These are phyloP conservation scores for Rhinocladiella similis DNA, from an alignment of 2,329 filamentous ascomycete species.

Conservation along the genomic window DNA sequence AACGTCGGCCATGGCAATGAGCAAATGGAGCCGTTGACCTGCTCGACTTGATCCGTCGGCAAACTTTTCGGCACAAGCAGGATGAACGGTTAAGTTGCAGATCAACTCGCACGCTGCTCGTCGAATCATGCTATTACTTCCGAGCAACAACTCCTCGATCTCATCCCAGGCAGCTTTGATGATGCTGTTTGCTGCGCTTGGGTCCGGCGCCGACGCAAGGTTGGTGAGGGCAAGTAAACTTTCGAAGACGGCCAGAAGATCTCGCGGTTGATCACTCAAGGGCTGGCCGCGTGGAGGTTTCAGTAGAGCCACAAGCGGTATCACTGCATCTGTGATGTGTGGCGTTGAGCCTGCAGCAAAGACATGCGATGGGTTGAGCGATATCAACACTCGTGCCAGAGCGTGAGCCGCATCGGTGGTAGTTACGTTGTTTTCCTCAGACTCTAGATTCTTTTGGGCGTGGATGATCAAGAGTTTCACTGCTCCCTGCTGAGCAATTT, in stretches of 20 bases:
- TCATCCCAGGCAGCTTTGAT: slow-evolving; percentile 71
- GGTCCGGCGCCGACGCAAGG: slow-evolving; percentile 66
- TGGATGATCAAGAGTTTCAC: slow-evolving; percentile 78
- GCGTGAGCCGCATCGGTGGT: slow-evolving; percentile 67
- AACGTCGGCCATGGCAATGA: slow-evolving; percentile 84
- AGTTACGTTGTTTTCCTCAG: slow-evolving; percentile 36
- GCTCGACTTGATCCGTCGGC: slow-evolving; percentile 63
- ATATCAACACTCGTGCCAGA: slow-evolving; percentile 81
- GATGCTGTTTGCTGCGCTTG: slow-evolving; percentile 63
- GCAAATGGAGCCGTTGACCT: slow-evolving; percentile 72
- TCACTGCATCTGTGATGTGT: slow-evolving; percentile 73
- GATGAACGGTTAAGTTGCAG: slow-evolving; percentile 71
- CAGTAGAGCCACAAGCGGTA: slow-evolving; percentile 76
- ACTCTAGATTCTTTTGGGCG: slow-evolving; percentile 42
- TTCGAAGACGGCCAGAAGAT: slow-evolving; percentile 88
- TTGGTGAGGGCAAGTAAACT: slow-evolving; percentile 90
- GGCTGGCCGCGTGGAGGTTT: slow-evolving; percentile 37
- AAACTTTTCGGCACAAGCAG: slow-evolving; percentile 47
- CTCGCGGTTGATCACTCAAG: slow-evolving; percentile 55
- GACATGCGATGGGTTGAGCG: slow-evolving; percentile 77
- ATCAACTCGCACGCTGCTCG: slow-evolving; percentile 85
- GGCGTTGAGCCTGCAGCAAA: slow-evolving; percentile 78
- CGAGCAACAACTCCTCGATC: slow-evolving; percentile 81
- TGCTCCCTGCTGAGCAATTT: slow-evolving; percentile 89
- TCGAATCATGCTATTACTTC: slow-evolving; percentile 71